phyloP scores from a whole-genome alignment of 2,329 filamentous ascomycete species.

The Colletotrichum sublineola region DNA sequence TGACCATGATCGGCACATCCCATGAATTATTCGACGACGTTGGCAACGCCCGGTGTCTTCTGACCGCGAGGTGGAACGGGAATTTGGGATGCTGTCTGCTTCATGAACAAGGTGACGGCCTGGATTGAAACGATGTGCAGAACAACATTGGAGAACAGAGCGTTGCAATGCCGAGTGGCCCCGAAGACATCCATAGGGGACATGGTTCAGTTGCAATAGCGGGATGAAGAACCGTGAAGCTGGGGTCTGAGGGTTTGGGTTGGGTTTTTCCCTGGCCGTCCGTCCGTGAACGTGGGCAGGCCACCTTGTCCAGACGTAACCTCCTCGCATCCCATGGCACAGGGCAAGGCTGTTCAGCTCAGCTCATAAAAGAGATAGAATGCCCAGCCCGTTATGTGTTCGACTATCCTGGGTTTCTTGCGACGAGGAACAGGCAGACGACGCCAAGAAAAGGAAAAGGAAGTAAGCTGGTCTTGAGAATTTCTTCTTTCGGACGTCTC shows the following conservation, averaged over 20 bases:
- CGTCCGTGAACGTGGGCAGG: constrained; percentile 27
- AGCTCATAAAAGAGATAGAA: constrained; percentile 36
- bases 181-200: constrained; percentile 28
- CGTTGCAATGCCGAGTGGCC: constrained; percentile 22
- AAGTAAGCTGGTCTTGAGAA: constrained; percentile 36
- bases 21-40: constrained; percentile 33
- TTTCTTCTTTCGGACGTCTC: constrained; percentile 38
- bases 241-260: constrained; percentile 32
- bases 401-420: no score
- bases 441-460: constrained; percentile 25
- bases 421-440: constrained; percentile 10
- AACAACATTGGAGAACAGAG: constrained; percentile 27
- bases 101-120: constrained; percentile 29
- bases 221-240: background rate
- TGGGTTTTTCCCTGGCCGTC: background rate
- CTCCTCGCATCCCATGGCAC: background rate
- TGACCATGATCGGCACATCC: constrained; percentile 17
- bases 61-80: constrained; percentile 11
- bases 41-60: constrained; percentile 11
- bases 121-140: constrained; percentile 28
- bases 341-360: background rate
- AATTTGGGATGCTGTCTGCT: constrained; percentile 20
- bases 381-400: background rate
- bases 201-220: constrained; percentile 19
- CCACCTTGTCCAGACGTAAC: background rate